These are phyloP conservation scores for Ciborinia camelliae DNA, from an alignment of 2,329 filamentous ascomycete species.

Conservation along the genomic window DNA sequence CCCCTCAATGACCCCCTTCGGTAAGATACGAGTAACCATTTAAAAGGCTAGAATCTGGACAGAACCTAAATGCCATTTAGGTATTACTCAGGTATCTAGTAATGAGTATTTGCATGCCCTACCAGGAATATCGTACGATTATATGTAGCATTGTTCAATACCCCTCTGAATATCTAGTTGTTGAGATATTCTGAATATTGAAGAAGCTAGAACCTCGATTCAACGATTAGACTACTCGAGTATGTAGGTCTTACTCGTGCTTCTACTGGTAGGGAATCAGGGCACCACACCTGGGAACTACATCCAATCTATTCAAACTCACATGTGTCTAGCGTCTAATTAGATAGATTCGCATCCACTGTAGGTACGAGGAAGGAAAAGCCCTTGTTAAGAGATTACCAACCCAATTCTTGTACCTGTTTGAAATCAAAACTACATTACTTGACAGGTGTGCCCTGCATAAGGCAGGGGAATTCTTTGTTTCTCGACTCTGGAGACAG, in stretches of 20 bases:
- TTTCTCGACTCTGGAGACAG: not conserved
- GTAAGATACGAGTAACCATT: not conserved
- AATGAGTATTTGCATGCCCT: not conserved
- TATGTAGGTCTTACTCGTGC: not conserved
- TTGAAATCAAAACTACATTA: too few species aligned
- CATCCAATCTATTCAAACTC: too few species aligned
- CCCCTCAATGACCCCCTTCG: conserved; percentile 6
- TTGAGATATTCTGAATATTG: not conserved
- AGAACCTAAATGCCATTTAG: not conserved
- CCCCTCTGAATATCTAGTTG: not conserved
- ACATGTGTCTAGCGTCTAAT: too few species aligned
- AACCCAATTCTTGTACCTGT: not conserved
- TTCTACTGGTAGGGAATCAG: too few species aligned
- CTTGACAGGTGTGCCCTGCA: not conserved
- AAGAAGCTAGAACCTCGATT: not conserved
- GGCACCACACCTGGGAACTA: too few species aligned
- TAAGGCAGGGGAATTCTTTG: not conserved
- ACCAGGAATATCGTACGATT: not conserved
- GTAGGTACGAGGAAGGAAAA: not conserved
- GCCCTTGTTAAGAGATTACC: not conserved
- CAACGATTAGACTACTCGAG: too few species aligned
- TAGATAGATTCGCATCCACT: not conserved
- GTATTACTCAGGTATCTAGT: not conserved
- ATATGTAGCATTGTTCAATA: not conserved
- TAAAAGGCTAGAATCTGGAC: not conserved